Evolutionary conservation across 75 land plant species (phyloP), one percentile per base, ranked within the genome.

Genomic region (Pinus taeda): DNA sequence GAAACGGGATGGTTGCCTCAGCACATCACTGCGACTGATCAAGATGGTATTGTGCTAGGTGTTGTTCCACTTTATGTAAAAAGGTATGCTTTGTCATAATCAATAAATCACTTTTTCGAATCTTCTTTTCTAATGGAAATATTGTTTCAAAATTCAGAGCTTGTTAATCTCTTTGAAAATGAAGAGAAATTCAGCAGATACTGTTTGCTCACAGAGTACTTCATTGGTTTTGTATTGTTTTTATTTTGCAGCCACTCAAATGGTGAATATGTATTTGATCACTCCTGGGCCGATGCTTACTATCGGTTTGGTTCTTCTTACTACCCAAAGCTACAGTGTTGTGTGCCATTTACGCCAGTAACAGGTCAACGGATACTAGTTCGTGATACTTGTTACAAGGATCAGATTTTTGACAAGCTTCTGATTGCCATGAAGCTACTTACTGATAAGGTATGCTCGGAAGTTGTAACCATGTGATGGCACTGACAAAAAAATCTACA

Each of bases 261-360:
- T 83, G 99, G 99, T 42, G 99, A 97, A 83, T 97, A 80, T 85
- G 98, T 97, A n/a, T 97, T 97, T 83, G 99, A 97, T 80, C 95
- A 90, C 84, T 79, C 95, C 9, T 97, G 99, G 99, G 98, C 99
- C 7, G 92, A 88, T 83, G 98, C 98, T 33, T 97, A 89, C 84
- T 90, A 90, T 62, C 85, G 83, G 37, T 94, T 84, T 86, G 99
- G 99, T 26, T 64, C 79, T 57, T 70, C 85, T 45, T 97, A 97
- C 73, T 97, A 97, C 65, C 99, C 99, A 79, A 97, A 97, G 75
- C 78, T 97, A 57, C 99, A 97, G 81, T 95, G 83, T 67, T 94
- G 95, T 80, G 93, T 97, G 15, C 99, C 99, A 63, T 97, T 97
- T 77, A 97, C 99, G 60, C 99, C 99, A 45, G 99, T 93, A 30